A percentile compares a stretch with the other conserved stretches of the same genome.
phyloP scores from a whole-genome alignment of 352 stramenopile genomes.

The Hyaloperonospora brassicae region DNA sequence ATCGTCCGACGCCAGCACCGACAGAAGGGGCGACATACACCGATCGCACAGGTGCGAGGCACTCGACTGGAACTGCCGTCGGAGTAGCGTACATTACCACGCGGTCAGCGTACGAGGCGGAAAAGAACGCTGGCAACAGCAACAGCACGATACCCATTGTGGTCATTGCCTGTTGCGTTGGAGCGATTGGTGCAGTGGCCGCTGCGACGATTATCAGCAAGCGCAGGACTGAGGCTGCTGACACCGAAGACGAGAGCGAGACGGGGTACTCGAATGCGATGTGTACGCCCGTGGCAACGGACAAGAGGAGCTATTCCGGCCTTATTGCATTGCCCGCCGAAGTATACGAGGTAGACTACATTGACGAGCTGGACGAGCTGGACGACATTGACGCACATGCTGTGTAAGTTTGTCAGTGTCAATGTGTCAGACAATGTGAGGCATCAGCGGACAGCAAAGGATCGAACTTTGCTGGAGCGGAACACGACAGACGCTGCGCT shows the following conservation, averaged over 20 bases:
- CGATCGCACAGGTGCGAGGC: conserved; percentile 9
- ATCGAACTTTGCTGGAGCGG: conserved; percentile 13
- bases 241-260: not conserved
- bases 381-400: conserved; percentile 15
- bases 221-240: conserved; percentile 17
- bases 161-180: conserved; percentile 32
- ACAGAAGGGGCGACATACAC: not conserved
- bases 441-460: conserved; percentile 5
- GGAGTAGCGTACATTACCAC: conserved; percentile 27
- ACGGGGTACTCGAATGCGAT: not conserved
- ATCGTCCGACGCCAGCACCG: not conserved
- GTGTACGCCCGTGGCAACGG: not conserved
- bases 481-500: conserved; percentile 2
- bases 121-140: conserved; percentile 10
- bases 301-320: conserved; percentile 20
- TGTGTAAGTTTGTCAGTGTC: conserved; percentile 11
- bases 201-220: conserved; percentile 36
- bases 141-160: conserved; percentile 24
- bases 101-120: conserved; percentile 20
- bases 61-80: conserved; percentile 14
- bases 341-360: not conserved
- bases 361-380: conserved; percentile 14
- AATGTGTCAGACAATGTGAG: conserved; percentile 1
- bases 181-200: conserved; percentile 32
- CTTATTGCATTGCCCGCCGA: conserved; percentile 10